A percentile compares a stretch with the other conserved stretches of the same genome.
These are phyloP conservation scores for Phlyctochytrium arcticum DNA, from an alignment of 192 early-diverging fungal species.

Conservation along the genomic window DNA sequence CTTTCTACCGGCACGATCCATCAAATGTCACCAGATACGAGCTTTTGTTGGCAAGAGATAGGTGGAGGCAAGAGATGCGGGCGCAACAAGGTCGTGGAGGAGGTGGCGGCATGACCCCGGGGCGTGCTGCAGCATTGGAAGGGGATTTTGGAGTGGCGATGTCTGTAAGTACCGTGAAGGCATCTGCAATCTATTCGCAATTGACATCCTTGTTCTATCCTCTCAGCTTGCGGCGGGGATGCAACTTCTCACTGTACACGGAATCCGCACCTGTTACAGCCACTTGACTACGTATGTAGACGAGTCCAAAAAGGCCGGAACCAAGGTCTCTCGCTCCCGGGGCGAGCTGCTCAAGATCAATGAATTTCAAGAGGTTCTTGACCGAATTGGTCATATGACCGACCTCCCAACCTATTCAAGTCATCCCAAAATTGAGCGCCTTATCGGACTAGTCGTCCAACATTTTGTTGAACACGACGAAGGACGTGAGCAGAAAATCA, in stretches of 20 bases:
- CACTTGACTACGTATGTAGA: conserved; percentile 4
- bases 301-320: conserved; percentile 7
- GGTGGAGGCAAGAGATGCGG: conserved; percentile 13
- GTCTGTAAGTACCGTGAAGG: conserved; percentile 11
- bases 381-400: background rate
- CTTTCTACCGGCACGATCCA: conserved; percentile 37
- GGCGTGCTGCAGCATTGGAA: conserved; percentile 26
- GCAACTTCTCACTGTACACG: conserved; percentile 35
- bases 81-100: background rate
- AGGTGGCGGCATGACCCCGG: conserved; percentile 10
- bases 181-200: background rate
- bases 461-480: conserved; percentile 62
- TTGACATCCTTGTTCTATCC: background rate
- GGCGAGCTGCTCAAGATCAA: background rate
- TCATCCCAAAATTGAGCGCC: conserved; percentile 79
- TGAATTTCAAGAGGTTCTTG: background rate
- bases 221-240: conserved; percentile 19
- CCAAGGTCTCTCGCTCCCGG: conserved; percentile 7
- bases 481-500: conserved; percentile 4
- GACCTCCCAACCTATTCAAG: conserved; percentile 3
- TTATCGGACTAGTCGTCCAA: conserved; percentile 56
- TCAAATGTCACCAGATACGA: conserved; percentile 28
- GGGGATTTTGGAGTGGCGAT: conserved; percentile 56
- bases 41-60: conserved; percentile 39
- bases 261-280: conserved; percentile 14